Conservation (phyloP, 805 yeast species). For the Ogataea saltuana region DNA sequence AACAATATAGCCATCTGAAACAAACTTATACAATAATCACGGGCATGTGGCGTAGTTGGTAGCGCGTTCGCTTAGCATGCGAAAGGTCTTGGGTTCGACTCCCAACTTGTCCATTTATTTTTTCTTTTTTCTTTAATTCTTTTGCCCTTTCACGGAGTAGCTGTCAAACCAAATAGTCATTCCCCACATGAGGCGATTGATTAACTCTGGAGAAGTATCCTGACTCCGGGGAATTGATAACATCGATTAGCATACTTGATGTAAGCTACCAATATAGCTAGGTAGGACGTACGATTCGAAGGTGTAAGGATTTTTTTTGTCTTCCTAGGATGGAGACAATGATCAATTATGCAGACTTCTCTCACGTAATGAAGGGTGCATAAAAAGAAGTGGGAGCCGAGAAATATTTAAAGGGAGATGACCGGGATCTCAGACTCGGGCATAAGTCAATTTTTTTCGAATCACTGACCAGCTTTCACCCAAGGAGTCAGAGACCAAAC, state of each 20-base stretch:
- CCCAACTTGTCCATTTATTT: constrained; percentile 68
- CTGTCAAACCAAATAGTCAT: no score
- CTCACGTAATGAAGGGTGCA: constrained; percentile 17
- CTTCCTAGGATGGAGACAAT: neutral
- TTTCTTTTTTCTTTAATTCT: constrained; percentile 14
- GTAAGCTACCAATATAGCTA: no score
- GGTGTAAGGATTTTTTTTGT: constrained; percentile 5
- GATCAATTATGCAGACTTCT: constrained; percentile 1
- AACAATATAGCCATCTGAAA: no score
- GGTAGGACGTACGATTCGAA: no score
- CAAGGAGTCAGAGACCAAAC: no score
- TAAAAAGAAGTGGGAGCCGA: neutral
- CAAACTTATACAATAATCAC: neutral
- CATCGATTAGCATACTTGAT: no score
- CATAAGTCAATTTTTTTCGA: neutral
- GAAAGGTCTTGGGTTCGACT: constrained; percentile 81
- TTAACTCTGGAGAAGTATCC: no score
- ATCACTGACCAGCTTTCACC: no score
- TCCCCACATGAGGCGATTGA: no score
- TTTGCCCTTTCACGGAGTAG: constrained; percentile 1
- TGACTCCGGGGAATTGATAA: no score
- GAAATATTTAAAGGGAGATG: constrained; percentile 3
- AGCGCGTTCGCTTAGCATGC: constrained; percentile 83
- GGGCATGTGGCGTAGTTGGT: constrained; percentile 87
- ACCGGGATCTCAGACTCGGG: neutral